These are phyloP conservation scores for Nitzschia sp. DNA, from an alignment of 108 stramenopile genomes.

Conservation along the genomic window DNA sequence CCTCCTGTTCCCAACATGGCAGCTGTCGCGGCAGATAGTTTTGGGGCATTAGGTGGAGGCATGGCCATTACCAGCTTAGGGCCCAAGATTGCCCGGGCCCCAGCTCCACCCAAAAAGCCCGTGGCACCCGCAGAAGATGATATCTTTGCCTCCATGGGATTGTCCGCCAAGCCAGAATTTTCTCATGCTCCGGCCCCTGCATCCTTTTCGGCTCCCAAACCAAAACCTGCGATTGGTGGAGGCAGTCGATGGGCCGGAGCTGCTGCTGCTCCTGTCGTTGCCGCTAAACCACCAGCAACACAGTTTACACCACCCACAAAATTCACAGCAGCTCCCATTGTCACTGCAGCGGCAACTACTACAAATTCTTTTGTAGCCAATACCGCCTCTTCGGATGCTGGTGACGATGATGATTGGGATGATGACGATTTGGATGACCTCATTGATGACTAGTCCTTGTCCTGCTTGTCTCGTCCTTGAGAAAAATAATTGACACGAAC, in stretches of 20 bases:
- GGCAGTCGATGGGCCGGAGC: constrained; percentile 4
- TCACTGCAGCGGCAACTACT: constrained; percentile 8
- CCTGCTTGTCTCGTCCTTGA: background rate
- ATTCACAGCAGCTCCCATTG: background rate
- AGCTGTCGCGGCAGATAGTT: background rate
- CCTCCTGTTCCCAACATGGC: background rate
- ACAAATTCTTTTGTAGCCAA: too few relatives aligned
- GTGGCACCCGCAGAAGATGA: constrained; percentile 38
- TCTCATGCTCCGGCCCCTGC: constrained; percentile 1
- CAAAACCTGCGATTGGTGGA: background rate
- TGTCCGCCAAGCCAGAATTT: constrained; percentile 44
- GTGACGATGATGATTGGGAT: constrained; percentile 50
- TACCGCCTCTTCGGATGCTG: background rate
- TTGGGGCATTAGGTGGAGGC: background rate
- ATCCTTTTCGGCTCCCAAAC: background rate
- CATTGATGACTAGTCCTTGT: constrained; percentile 38
- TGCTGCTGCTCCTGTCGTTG: background rate
- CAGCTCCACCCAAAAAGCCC: constrained; percentile 8
- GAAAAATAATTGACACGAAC: too few relatives aligned
- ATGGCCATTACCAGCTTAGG: constrained; percentile 25
- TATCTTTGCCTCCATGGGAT: constrained; percentile 61
- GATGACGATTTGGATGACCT: constrained; percentile 67
- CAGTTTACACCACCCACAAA: too few relatives aligned
- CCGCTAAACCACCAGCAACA: background rate
- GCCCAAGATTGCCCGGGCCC: background rate